Evolutionary conservation across 441 rosid species (phyloP), one percentile per base, ranked within the genome.

Genomic region (Corymbia calophylla): DNA sequence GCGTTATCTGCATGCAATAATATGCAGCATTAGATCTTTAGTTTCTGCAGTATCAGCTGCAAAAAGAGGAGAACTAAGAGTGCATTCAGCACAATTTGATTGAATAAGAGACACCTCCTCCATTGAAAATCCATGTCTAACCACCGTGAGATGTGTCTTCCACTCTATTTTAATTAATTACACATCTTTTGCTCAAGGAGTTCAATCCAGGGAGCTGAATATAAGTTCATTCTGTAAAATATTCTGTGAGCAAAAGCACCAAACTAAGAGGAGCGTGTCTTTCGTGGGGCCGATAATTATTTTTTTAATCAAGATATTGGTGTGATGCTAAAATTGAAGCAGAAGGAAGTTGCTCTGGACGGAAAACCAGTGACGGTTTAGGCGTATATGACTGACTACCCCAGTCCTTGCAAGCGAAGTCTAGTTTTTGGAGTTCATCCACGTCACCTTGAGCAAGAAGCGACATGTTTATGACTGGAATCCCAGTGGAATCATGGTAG

Each of bases 331-430:
- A 73, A 39, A 77, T 77, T 77, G 9, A 77, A 77, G 84, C 6
- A 21, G 48, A 21, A 12, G 13, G 32, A 62, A 77, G 84, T 21
- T 39, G 29, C 39, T 39, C 44, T 77, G 84, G 84, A 44, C 14
- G 9, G 7, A 77, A 77, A 39, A 39, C 51, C 51, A 39, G 27
- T 0, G 8, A 12, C 8, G n/a, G 84, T 73, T 73, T 73, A 73
- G 81, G 81, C 35, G 81, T 70, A 19, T 12, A 35, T 35, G 48
- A 19, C 82, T 35, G 49, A 73, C 29, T 73, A 90, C 92, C 93
- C 92, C 92, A 89, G 15, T 86, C 90, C 70, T 54, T 89, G 93
- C 93, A 87, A 68, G 86, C 91, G 49, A 64, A 14, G 58, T 90
- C 88, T 53, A 90, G 87, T 48, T 70, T 90, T 49, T 39, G 56